These are phyloP conservation scores for Gossypium gossypioides DNA, from an alignment of 441 rosid species.

Conservation along the genomic window DNA sequence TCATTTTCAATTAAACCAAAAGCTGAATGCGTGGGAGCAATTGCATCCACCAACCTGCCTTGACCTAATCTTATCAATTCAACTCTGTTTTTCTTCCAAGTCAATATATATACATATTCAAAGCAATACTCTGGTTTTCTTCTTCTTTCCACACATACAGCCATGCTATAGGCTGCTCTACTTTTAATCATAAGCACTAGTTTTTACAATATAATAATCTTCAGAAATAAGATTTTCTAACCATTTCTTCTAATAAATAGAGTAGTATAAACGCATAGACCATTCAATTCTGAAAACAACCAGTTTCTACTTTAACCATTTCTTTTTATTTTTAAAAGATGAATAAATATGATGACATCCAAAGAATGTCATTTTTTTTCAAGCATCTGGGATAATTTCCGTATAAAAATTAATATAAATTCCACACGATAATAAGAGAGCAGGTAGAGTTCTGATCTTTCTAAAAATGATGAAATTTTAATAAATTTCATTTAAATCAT, in stretches of 20 bases:
- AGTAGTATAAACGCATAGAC: background rate
- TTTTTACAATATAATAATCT: background rate
- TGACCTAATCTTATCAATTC: background rate
- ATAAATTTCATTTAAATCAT: too few relatives aligned
- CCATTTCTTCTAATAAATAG: background rate
- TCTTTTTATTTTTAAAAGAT: too few relatives aligned
- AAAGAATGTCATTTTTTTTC: too few relatives aligned
- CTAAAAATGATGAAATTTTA: too few relatives aligned
- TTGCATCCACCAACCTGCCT: background rate
- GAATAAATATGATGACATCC: too few relatives aligned
- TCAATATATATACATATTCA: too few relatives aligned
- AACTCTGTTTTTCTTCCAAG: background rate
- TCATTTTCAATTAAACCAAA: background rate
- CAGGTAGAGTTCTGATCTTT: too few relatives aligned
- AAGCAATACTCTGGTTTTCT: background rate
- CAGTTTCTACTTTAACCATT: too few relatives aligned
- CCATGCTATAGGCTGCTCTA: background rate
- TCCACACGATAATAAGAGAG: too few relatives aligned
- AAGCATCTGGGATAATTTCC: too few relatives aligned
- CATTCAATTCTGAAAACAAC: background rate
- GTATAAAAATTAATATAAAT: too few relatives aligned
- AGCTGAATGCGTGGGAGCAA: background rate
- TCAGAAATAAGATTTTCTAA: background rate
- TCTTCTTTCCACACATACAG: background rate
- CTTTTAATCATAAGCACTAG: background rate